phyloP scores from a whole-genome alignment of 2,329 filamentous ascomycete genomes.

The Ophiostoma pallidulum region DNA sequence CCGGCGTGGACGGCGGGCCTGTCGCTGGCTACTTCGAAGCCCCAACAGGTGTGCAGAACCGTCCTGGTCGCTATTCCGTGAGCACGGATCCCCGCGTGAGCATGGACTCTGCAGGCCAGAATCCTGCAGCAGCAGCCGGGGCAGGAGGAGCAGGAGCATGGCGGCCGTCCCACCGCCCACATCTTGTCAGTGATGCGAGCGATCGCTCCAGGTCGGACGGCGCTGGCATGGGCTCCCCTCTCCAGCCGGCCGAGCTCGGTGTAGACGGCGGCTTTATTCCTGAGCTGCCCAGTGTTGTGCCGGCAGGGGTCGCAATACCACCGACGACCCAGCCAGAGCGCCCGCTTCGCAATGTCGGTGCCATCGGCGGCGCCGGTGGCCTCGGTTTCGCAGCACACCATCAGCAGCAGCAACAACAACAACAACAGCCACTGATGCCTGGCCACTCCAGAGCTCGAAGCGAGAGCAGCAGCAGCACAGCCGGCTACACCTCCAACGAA shows the following conservation, averaged over 20 bases:
- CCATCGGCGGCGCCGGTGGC: not conserved
- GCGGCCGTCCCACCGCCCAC: conserved; percentile 27
- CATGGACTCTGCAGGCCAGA: conserved; percentile 30
- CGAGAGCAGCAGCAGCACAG: conserved; percentile 16
- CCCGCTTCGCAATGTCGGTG: conserved; percentile 20
- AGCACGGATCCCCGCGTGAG: conserved; percentile 22
- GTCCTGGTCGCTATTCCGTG: conserved; percentile 17
- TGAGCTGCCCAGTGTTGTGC: conserved; percentile 25
- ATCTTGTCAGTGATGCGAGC: conserved; percentile 36
- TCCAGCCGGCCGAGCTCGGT: conserved; percentile 31
- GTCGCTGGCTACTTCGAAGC: conserved; percentile 27
- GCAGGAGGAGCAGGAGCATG: conserved; percentile 13
- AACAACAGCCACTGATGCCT: conserved; percentile 18
- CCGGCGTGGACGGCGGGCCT: not conserved
- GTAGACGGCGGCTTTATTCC: conserved; percentile 24
- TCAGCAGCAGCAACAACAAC: conserved; percentile 19
- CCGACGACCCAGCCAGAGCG: conserved; percentile 8
- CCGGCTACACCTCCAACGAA: not conserved
- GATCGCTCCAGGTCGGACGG: conserved; percentile 27
- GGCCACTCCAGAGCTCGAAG: conserved; percentile 16
- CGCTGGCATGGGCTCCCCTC: conserved; percentile 17
- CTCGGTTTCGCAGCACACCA: conserved; percentile 9
- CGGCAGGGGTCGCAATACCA: not conserved
- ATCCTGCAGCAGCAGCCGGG: conserved; percentile 12
- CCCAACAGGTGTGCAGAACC: conserved; percentile 14